Conservation (phyloP, 108 stramenopile genomes). For the Chaetoceros muelleri region DNA sequence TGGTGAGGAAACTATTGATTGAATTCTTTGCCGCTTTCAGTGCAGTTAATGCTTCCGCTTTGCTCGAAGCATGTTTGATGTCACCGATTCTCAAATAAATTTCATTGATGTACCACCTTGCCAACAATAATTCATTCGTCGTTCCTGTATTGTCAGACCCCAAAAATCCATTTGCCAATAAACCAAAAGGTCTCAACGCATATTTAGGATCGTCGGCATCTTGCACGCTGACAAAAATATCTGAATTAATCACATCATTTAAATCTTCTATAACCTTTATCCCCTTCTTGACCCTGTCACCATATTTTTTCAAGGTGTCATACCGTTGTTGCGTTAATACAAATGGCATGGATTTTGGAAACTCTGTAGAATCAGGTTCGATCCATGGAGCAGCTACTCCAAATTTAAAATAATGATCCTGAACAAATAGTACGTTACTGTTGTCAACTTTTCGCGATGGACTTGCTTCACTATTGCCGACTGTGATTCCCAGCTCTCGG, state of each 20-base stretch:
- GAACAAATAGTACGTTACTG: conserved; percentile 63
- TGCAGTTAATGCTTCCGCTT: conserved; percentile 27
- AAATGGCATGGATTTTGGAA: conserved; percentile 72
- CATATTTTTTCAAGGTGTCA: conserved; percentile 66
- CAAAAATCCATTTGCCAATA: conserved; percentile 66
- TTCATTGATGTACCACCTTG: conserved; percentile 79
- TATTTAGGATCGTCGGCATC: conserved; percentile 36
- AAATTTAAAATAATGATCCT: conserved; percentile 78
- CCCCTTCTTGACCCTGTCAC: conserved; percentile 26
- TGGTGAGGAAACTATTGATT: conserved; percentile 47
- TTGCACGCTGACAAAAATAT: conserved; percentile 16
- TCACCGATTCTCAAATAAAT: conserved; percentile 52
- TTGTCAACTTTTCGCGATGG: conserved; percentile 44
- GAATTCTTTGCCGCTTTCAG: conserved; percentile 31
- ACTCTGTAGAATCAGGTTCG: conserved; percentile 39
- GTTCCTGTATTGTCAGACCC: conserved; percentile 71
- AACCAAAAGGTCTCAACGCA: conserved; percentile 51
- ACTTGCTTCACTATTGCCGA: conserved; percentile 57
- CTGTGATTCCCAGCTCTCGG: conserved; percentile 39
- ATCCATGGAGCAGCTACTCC: conserved; percentile 61
- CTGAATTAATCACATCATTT: conserved; percentile 6
- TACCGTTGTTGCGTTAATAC: conserved; percentile 55
- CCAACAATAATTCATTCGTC: conserved; percentile 67
- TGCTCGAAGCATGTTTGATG: conserved; percentile 29
- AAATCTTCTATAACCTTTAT: conserved; percentile 21